These are phyloP conservation scores for Tilletia setariae DNA, from an alignment of 1,284 basidiomycete species.

Conservation along the genomic window DNA sequence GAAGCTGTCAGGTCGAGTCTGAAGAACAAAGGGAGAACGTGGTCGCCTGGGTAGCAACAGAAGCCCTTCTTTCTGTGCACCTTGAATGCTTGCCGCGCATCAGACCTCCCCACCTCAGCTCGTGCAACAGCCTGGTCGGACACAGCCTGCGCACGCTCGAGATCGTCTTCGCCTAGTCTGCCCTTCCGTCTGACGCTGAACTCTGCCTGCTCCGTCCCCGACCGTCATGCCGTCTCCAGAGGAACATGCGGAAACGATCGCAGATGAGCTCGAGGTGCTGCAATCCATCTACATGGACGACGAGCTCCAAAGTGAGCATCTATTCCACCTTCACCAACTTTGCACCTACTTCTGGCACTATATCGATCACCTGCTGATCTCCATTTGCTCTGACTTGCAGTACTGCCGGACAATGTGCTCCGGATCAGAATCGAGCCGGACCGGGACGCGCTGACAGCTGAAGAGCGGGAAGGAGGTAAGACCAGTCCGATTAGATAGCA, in stretches of 20 bases:
- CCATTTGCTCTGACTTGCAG: slow-evolving; percentile 65
- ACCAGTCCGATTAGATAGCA: no score
- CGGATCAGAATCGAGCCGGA: slow-evolving; percentile 86
- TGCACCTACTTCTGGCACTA: slow-evolving; percentile 25
- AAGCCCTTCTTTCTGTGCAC: no score
- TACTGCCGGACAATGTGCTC: slow-evolving; percentile 75
- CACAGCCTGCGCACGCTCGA: no score
- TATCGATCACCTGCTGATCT: slow-evolving; percentile 29
- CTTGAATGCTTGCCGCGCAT: no score
- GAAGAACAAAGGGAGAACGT: no score
- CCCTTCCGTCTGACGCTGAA: no score
- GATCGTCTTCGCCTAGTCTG: no score
- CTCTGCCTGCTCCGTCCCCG: no score
- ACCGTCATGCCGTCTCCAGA: slow-evolving; percentile 23
- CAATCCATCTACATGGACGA: slow-evolving; percentile 95
- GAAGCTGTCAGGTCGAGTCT: no score
- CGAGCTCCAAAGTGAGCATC: slow-evolving; percentile 65
- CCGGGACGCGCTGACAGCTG: slow-evolving; percentile 63
- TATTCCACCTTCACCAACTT: slow-evolving; percentile 15
- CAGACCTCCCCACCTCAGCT: no score
- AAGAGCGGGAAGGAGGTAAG: slow-evolving; percentile 61
- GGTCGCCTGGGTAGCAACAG: no score
- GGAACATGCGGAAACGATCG: slow-evolving; percentile 58
- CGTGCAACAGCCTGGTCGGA: no score
- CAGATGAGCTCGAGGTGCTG: slow-evolving; percentile 88